Evolutionary conservation across 2,329 filamentous ascomycete genomes (phyloP), one percentile per base, ranked within the genome.

Genomic region (Xylaria sp.): DNA sequence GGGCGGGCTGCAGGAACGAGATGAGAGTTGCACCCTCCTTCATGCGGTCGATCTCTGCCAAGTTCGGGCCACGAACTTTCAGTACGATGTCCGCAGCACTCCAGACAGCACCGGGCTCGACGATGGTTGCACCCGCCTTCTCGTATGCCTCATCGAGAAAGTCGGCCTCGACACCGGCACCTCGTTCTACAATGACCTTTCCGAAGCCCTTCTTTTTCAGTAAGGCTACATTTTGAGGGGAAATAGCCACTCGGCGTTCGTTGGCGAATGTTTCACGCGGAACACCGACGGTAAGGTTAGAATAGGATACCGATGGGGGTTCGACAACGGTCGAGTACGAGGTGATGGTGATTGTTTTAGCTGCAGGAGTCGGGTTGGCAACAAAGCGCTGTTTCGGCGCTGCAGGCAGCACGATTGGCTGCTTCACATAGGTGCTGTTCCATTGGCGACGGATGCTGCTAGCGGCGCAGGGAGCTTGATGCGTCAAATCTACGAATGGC

Each of bases 191-290:
- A 2, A 97, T 81, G 28, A 97, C 88, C 70, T 89, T 88, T 40
- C 85, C 86, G 78, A 93, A 96, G 40, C 93, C 94, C 79, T 97
- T 97, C 79, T 97, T 97, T 71, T 94, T 87, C 1, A 97, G 82
- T 0, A 97, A 83, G 1, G 90, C 87, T 17, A 94, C 92, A 82
- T 97, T 97, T 71, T 92, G 89, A 1, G 94, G 94, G 0, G 93
- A 95, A 65, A 97, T 86, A 36, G 94, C 93, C 15, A 97, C 93
- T 59, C 94, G 92, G 49, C 91, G 89, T 82, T 97, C 94, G 66
- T 90, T 88, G 0, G 89, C 87, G 75, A 87, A 93, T n/a, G 88
- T 91, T 80, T 97, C 94, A 66, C 87, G 88, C 15, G 93, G 93
- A 4, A 96, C 88, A 66, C 93, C 93, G 57, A 97, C 89, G 4